Conservation (phyloP, 805 yeast genomes). For the Cyberlindnera mrakii region DNA sequence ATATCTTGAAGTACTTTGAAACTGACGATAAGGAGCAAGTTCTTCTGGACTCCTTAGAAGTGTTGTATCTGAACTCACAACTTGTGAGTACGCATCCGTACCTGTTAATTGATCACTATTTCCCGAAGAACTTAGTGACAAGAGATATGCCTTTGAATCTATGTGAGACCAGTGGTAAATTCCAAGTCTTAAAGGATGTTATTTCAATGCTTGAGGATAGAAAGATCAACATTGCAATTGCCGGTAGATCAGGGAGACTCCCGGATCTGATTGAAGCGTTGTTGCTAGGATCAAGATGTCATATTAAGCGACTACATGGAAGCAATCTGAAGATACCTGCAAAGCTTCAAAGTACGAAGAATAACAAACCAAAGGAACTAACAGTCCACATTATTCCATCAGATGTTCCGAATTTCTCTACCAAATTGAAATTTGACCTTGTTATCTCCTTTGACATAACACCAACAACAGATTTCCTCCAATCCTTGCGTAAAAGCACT, state of each 20-base stretch:
- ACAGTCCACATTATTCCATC: conserved; percentile 19
- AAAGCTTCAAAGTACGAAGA: conserved; percentile 14
- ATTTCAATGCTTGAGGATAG: conserved; percentile 46
- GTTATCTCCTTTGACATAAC: conserved; percentile 60
- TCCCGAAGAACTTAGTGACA: conserved; percentile 72
- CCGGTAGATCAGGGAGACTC: conserved; percentile 62
- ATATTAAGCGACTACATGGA: conserved; percentile 57
- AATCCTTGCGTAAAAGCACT: conserved; percentile 23
- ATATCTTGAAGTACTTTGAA: conserved; percentile 82
- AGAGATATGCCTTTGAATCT: conserved; percentile 67
- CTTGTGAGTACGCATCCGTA: conserved; percentile 88
- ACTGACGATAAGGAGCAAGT: conserved; percentile 44
- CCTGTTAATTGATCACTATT: conserved; percentile 71
- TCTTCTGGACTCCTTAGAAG: conserved; percentile 67
- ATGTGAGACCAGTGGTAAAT: conserved; percentile 80
- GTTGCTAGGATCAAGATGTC: conserved; percentile 53
- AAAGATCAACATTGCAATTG: conserved; percentile 54
- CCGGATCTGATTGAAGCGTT: conserved; percentile 72
- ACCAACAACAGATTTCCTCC: conserved; percentile 35
- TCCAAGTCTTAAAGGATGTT: conserved; percentile 61
- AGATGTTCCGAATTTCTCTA: conserved; percentile 6
- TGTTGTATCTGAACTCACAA: conserved; percentile 69
- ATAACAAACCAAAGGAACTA: conserved; percentile 19
- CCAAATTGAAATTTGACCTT: conserved; percentile 40
- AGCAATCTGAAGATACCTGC: conserved; percentile 48